phyloP scores from a whole-genome alignment of 352 stramenopile species.

The Pythium folliculosum region DNA sequence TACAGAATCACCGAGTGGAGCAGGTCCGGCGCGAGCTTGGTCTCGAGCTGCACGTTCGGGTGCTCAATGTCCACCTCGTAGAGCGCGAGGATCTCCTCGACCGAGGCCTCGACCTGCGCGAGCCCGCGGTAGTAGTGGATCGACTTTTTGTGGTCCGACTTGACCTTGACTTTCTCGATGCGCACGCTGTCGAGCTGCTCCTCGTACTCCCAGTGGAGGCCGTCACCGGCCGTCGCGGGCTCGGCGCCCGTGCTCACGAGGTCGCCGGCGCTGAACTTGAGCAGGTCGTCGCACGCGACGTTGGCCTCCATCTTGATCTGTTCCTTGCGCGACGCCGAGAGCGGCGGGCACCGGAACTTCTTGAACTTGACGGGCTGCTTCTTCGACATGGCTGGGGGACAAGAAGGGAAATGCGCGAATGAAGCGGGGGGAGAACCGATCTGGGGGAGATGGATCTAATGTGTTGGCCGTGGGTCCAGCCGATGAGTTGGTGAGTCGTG shows the following conservation, averaged over 20 bases:
- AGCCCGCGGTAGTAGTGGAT: slow-evolving; percentile 76
- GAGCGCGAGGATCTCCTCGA: slow-evolving; percentile 76
- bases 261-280: slow-evolving; percentile 71
- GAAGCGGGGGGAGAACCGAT: not conserved
- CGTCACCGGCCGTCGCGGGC: slow-evolving; percentile 28
- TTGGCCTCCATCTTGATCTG: slow-evolving; percentile 78
- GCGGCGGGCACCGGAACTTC: slow-evolving; percentile 76
- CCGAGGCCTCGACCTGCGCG: slow-evolving; percentile 59
- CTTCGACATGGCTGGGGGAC: slow-evolving; percentile 32
- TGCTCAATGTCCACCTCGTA: slow-evolving; percentile 75
- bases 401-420: not conserved
- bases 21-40: slow-evolving; percentile 71
- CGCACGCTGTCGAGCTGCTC: slow-evolving; percentile 71
- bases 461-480: not conserved
- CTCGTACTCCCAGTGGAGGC: slow-evolving; percentile 71
- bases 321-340: slow-evolving; percentile 54
- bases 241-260: slow-evolving; percentile 24
- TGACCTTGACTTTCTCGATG: slow-evolving; percentile 79
- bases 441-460: not conserved
- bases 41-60: slow-evolving; percentile 74
- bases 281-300: slow-evolving; percentile 72
- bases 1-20: slow-evolving; percentile 82
- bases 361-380: slow-evolving; percentile 66
- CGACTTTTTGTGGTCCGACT: slow-evolving; percentile 53
- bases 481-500: not conserved